Evolutionary conservation across 1,139 yeast genomes (phyloP), one percentile per base, ranked within the genome.

Genomic region (Entelexis paramagnoliae): DNA sequence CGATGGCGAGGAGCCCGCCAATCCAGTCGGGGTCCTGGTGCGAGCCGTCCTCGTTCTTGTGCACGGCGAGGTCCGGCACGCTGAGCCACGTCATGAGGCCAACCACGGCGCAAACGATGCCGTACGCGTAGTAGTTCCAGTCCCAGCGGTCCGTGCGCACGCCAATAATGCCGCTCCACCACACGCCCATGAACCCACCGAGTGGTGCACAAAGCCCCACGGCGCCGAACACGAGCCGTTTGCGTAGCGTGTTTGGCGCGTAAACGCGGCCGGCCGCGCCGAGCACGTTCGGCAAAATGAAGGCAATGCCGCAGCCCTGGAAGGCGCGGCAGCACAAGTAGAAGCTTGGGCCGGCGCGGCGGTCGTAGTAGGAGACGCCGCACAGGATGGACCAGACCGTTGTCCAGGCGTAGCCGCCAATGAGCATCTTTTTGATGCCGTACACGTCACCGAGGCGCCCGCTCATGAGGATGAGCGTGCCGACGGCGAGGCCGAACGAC

Each of bases 371-470:
- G 13, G 79, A 62, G 46, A 79, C 66, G 0, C 86, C 86, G 3
- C 73, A 67, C 3, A 78, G 58, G 41, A 79, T 57, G 4, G 80
- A 72, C 73, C 78, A 75, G 1, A 80, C 42, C 0, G 74, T 67
- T 36, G 71, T 66, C 75, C 79, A 72, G 1, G 63, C 44, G 55
- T 71, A 78, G 0, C 84, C 83, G 4, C 70, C 51, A 1, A 78
- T 50, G 59, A 72, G 74, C 53, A 78, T 59, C 33, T 52, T 62
- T 58, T 78, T 78, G 59, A 79, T 78, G 3, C 86, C 87, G 59
- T 70, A 72, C 57, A 78, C 64, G 61, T 81, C 86, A 14, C 86
- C 86, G 22, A 80, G 60, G 45, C 81, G 72, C 9, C 87, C 87
- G 1, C 81, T 74, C 3, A 76, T 67, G 33, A 81, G 64, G 53